Percentiles rank a stretch among this genome's conserved stretches.
Conservation (phyloP, 306 rosid genomes). For the Cicer yamashitae region DNA sequence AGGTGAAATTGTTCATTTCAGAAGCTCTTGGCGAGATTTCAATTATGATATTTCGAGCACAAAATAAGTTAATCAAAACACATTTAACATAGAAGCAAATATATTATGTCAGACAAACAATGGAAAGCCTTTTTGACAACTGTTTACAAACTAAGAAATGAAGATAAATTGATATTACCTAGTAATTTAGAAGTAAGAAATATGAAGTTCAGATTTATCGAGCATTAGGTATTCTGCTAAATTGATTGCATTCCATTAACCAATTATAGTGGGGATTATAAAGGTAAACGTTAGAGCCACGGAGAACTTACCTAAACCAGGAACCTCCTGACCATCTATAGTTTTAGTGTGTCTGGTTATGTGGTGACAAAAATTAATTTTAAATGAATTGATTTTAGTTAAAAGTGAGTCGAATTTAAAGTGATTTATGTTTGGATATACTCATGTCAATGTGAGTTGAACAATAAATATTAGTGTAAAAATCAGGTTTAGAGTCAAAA, state of each 20-base stretch:
- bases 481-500: too few species aligned
- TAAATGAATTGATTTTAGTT: too few species aligned
- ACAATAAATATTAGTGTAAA: too few species aligned
- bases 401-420: too few species aligned
- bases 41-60: conserved; percentile 17
- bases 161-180: not conserved
- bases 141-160: conserved; percentile 3
- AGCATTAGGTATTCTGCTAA: conserved; percentile 11
- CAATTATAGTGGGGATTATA: not conserved
- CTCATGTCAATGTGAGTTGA: too few species aligned
- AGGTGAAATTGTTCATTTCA: not conserved
- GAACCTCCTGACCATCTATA: conserved; percentile 38
- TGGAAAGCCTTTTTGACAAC: not conserved
- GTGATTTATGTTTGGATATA: too few species aligned
- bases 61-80: conserved; percentile 22
- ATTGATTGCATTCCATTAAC: conserved; percentile 7
- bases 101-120: conserved; percentile 29
- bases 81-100: conserved; percentile 25
- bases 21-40: conserved; percentile 11
- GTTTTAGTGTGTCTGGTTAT: not conserved
- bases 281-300: conserved; percentile 10
- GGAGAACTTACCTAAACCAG: conserved; percentile 17
- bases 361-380: too few species aligned
- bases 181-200: not conserved
- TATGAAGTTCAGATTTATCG: conserved; percentile 15